Conservation (phyloP, 768 basidiomycete genomes). For the Tricholomella constricta region DNA sequence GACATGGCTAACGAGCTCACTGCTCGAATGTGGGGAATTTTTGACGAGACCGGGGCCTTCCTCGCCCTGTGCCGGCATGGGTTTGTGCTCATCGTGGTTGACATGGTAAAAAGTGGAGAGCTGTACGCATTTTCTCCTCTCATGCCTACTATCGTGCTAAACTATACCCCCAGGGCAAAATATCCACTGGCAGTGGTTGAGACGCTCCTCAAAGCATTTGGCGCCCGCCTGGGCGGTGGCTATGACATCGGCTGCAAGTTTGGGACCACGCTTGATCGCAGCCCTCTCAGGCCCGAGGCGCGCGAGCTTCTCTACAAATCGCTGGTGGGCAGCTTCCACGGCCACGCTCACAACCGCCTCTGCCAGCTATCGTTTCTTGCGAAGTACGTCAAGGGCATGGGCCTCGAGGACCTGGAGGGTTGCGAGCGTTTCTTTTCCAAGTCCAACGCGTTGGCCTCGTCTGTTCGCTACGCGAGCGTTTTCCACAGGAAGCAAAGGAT, state of each 20-base stretch:
- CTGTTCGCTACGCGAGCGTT: constrained; percentile 14
- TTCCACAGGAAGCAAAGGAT: constrained; percentile 28
- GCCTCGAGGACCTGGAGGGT: constrained; percentile 31
- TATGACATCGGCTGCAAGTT: constrained; percentile 33
- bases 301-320: constrained; percentile 3
- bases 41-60: constrained; percentile 31
- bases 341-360: constrained; percentile 27
- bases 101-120: constrained; percentile 27
- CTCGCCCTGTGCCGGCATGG: constrained; percentile 28
- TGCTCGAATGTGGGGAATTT: constrained; percentile 25
- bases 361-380: constrained; percentile 28
- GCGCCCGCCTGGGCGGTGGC: constrained; percentile 14
- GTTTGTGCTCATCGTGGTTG: constrained; percentile 16
- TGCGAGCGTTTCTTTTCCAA: constrained; percentile 28
- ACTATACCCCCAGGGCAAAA: constrained; percentile 22
- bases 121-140: constrained; percentile 16
- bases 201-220: constrained; percentile 15
- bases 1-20: constrained; percentile 19
- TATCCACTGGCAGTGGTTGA: constrained; percentile 26
- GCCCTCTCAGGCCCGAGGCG: constrained; percentile 16
- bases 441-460: constrained; percentile 28
- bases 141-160: neutral
- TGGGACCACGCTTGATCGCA: constrained; percentile 20
- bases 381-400: constrained; percentile 26
- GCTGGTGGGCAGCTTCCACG: constrained; percentile 25